phyloP scores from a whole-genome alignment of 1,284 basidiomycete species.

The Austroboletus niveus region DNA sequence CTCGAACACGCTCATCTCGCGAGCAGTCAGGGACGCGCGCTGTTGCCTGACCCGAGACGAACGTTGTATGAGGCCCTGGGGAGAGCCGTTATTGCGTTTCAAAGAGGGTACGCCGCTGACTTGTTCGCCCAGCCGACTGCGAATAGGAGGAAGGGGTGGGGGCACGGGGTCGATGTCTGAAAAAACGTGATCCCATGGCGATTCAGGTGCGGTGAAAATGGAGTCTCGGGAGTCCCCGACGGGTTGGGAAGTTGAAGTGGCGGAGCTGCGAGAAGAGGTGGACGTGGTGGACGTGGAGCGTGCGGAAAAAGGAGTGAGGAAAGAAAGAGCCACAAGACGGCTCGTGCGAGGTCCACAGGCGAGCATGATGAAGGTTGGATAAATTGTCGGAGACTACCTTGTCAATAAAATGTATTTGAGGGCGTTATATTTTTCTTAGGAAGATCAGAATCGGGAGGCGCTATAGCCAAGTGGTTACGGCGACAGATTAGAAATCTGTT shows the following conservation, averaged over 20 bases:
- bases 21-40: constrained; percentile 63
- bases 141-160: constrained; percentile 19
- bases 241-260: neutral
- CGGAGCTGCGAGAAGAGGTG: neutral
- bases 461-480: constrained; percentile 60
- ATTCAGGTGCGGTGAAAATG: constrained; percentile 38
- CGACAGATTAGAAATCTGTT: constrained; percentile 50
- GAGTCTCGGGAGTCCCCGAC: constrained; percentile 21
- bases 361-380: neutral
- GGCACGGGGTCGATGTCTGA: constrained; percentile 38
- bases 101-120: neutral
- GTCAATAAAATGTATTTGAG: too few species aligned
- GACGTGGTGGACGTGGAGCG: neutral
- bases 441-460: constrained; percentile 17
- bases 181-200: constrained; percentile 59
- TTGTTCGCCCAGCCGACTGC: neutral
- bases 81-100: neutral
- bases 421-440: too few species aligned
- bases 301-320: neutral
- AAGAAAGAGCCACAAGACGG: constrained; percentile 5
- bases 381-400: too few species aligned
- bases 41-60: constrained; percentile 27
- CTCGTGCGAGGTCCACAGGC: neutral
- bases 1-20: constrained; percentile 63
- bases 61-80: constrained; percentile 5